These are phyloP conservation scores for Pseudogymnoascus sp. DNA, from an alignment of 2,329 filamentous ascomycete species.

Conservation along the genomic window DNA sequence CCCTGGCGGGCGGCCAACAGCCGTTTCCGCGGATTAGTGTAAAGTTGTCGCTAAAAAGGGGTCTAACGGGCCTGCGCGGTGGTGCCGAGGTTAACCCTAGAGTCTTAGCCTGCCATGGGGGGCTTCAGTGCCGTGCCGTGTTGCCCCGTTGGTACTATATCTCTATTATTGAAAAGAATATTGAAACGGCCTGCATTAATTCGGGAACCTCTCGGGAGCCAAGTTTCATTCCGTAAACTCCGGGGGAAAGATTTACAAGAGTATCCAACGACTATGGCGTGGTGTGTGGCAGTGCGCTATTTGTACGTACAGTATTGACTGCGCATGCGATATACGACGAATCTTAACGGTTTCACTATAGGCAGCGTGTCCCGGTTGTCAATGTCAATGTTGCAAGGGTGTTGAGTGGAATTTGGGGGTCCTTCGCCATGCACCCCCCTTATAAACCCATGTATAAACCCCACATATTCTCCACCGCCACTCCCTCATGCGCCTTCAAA, in stretches of 20 bases:
- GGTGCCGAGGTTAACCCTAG: not conserved
- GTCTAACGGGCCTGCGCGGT: not conserved
- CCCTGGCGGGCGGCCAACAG: not conserved
- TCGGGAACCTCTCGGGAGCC: not conserved
- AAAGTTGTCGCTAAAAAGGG: not conserved
- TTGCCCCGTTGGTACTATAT: not conserved
- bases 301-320: not conserved
- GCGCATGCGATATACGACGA: not conserved
- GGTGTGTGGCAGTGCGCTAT: not conserved
- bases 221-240: not conserved
- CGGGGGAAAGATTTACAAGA: not conserved
- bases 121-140: not conserved
- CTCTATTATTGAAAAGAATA: not conserved
- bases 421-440: not conserved
- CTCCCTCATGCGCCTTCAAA: not conserved
- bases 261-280: not conserved
- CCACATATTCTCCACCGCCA: not conserved
- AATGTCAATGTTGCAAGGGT: not conserved
- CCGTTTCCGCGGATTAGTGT: not conserved
- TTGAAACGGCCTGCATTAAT: not conserved
- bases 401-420: not conserved
- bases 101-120: not conserved
- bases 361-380: not conserved
- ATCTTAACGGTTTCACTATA: not conserved
- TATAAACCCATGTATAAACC: not conserved